Evolutionary conservation across 2,329 filamentous ascomycete genomes (phyloP).

Genomic region (Mycogone perniciosa): DNA sequence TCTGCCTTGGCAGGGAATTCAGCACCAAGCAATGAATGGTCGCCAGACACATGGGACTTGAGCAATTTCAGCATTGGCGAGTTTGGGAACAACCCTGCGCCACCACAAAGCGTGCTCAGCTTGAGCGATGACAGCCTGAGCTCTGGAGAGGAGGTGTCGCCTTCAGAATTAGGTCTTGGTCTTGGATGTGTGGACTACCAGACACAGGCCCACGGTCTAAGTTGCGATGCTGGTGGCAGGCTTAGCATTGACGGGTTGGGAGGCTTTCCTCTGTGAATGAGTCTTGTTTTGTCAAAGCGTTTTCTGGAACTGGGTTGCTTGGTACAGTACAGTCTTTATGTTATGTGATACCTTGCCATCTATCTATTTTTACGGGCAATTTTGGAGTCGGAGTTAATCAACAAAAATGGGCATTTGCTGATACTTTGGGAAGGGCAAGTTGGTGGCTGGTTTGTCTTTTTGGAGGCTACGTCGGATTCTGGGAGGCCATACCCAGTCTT

Average conservation of each 20-base stretch:
- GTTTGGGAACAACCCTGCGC: slow-evolving; percentile 34
- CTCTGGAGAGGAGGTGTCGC: slow-evolving; percentile 45
- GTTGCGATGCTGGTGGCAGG: slow-evolving; percentile 1
- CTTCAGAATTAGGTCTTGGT: slow-evolving; percentile 40
- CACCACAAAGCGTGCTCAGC: slow-evolving; percentile 49
- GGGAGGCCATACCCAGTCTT: too few relatives aligned
- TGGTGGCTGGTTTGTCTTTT: too few relatives aligned
- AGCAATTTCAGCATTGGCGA: slow-evolving; percentile 45
- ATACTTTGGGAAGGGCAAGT: too few relatives aligned
- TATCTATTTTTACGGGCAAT: too few relatives aligned
- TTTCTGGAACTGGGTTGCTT: background rate
- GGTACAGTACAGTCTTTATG: too few relatives aligned
- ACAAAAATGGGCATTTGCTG: too few relatives aligned
- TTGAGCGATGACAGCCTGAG: slow-evolving; percentile 54
- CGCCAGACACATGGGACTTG: slow-evolving; percentile 52
- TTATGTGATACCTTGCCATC: too few relatives aligned
- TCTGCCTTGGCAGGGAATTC: slow-evolving; percentile 38
- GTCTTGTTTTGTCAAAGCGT: background rate
- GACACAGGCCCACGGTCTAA: slow-evolving; percentile 20
- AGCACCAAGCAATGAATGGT: slow-evolving; percentile 40
- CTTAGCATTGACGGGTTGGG: slow-evolving; percentile 12
- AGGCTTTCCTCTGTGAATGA: slow-evolving; percentile 11
- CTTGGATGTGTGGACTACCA: slow-evolving; percentile 31
- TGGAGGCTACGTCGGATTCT: too few relatives aligned
- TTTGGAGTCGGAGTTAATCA: too few relatives aligned